Evolutionary conservation across 2,329 filamentous ascomycete genomes (phyloP).

Genomic region (Fusarium sp.): DNA sequence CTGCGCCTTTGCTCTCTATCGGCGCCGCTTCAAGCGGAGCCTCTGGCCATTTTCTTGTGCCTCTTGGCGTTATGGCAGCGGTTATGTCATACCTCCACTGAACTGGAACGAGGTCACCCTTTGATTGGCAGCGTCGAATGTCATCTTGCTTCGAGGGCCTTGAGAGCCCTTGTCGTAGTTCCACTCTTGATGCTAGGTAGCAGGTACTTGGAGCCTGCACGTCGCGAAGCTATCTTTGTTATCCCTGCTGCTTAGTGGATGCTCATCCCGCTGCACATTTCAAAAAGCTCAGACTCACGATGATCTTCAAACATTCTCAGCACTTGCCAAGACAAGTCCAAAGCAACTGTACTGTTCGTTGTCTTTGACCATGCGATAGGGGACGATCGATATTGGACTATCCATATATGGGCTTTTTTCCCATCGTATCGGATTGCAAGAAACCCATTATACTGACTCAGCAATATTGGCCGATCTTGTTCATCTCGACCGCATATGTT

Average conservation of each 20-base stretch:
- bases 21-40: slow-evolving; percentile 34
- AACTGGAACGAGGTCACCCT: slow-evolving; percentile 20
- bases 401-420: slow-evolving; percentile 8
- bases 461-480: slow-evolving; percentile 6
- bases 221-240: slow-evolving; percentile 27
- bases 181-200: slow-evolving; percentile 36
- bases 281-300: slow-evolving; percentile 36
- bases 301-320: slow-evolving; percentile 40
- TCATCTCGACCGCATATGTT: not conserved
- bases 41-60: slow-evolving; percentile 30
- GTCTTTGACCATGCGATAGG: slow-evolving; percentile 26
- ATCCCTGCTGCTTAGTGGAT: slow-evolving; percentile 34
- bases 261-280: slow-evolving; percentile 42
- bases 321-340: slow-evolving; percentile 37
- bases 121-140: slow-evolving; percentile 46
- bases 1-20: slow-evolving; percentile 37
- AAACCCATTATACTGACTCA: slow-evolving; percentile 11
- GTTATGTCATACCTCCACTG: slow-evolving; percentile 48
- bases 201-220: slow-evolving; percentile 29
- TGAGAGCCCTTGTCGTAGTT: slow-evolving; percentile 36
- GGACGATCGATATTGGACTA: slow-evolving; percentile 2
- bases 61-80: slow-evolving; percentile 23
- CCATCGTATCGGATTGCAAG: slow-evolving; percentile 18
- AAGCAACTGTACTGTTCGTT: slow-evolving; percentile 8
- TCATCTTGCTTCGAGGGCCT: slow-evolving; percentile 47